Percentiles rank a stretch among this genome's conserved stretches.
phyloP scores from a whole-genome alignment of 2,329 filamentous ascomycete species.

The Exophiala xenobiotica region DNA sequence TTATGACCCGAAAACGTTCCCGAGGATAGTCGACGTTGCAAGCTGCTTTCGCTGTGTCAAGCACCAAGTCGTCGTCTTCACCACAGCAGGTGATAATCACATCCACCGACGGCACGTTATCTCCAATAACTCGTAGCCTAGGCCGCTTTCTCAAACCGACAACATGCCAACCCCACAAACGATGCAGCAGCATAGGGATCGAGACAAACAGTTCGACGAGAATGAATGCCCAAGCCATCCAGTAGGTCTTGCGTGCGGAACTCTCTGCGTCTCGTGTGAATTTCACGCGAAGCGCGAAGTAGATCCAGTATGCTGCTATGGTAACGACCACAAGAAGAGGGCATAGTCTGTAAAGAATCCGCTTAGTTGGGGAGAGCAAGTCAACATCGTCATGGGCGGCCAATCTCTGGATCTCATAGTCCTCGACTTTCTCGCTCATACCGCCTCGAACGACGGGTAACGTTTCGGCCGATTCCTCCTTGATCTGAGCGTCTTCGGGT shows the following conservation, averaged over 20 bases:
- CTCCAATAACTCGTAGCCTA: constrained; percentile 27
- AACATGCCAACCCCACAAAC: constrained; percentile 19
- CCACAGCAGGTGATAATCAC: constrained; percentile 57
- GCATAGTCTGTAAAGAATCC: constrained; percentile 16
- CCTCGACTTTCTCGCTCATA: constrained; percentile 18
- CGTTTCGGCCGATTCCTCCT: not conserved
- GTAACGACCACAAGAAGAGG: constrained; percentile 18
- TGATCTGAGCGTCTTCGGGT: constrained; percentile 6
- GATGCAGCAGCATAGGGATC: constrained; percentile 21
- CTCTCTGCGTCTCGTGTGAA: constrained; percentile 17
- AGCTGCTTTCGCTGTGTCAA: constrained; percentile 55
- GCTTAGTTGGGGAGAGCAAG: constrained; percentile 12
- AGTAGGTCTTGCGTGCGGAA: constrained; percentile 15
- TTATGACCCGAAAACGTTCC: constrained; percentile 53
- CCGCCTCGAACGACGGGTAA: constrained; percentile 5
- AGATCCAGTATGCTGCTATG: constrained; percentile 19
- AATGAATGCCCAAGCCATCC: constrained; percentile 28
- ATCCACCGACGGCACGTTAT: constrained; percentile 56
- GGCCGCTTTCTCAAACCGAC: constrained; percentile 16
- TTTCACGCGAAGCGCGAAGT: constrained; percentile 21
- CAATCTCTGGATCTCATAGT: constrained; percentile 20
- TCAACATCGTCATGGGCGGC: constrained; percentile 23
- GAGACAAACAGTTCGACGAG: constrained; percentile 20
- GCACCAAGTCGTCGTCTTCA: constrained; percentile 54
- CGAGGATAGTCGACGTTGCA: constrained; percentile 54